These are phyloP conservation scores for Cucurbita argyrosperma DNA, from an alignment of 306 rosid species.

Conservation along the genomic window DNA sequence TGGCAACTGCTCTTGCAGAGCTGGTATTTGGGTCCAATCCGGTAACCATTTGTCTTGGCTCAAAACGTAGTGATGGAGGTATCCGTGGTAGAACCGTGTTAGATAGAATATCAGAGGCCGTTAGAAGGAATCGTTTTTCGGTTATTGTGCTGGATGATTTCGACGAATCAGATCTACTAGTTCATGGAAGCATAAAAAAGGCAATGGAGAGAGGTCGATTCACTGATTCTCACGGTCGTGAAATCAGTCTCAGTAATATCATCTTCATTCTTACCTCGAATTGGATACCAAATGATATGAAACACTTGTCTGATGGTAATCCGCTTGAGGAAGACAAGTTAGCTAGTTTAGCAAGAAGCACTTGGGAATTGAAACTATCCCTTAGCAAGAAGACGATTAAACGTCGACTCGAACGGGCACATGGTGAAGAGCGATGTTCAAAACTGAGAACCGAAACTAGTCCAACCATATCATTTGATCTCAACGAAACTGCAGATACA, in stretches of 20 bases:
- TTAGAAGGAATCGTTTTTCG: conserved; percentile 60
- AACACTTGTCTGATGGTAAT: conserved; percentile 30
- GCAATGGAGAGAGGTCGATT: conserved; percentile 87
- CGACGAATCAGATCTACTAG: conserved; percentile 45
- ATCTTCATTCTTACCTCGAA: conserved; percentile 69
- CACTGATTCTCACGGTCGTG: conserved; percentile 77
- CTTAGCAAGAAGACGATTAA: conserved; percentile 38
- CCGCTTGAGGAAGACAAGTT: conserved; percentile 49
- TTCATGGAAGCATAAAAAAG: conserved; percentile 53
- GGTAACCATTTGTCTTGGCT: conserved; percentile 41
- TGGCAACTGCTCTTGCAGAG: conserved; percentile 83
- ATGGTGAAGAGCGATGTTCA: conserved; percentile 36
- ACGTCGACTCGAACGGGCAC: conserved; percentile 54
- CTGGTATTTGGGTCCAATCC: conserved; percentile 58
- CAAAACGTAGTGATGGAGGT: conserved; percentile 41
- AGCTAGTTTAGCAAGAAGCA: conserved; percentile 28
- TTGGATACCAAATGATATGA: conserved; percentile 68
- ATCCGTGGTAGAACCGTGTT: conserved; percentile 72
- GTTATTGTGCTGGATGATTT: conserved; percentile 81
- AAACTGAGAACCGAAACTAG: conserved; percentile 42
- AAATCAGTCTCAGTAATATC: conserved; percentile 67
- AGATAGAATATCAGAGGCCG: conserved; percentile 72
- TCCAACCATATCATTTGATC: conserved; percentile 53
- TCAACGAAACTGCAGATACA: conserved; percentile 55
- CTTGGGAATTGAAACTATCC: conserved; percentile 67